phyloP scores from a whole-genome alignment of 768 basidiomycete genomes.

The Agrocybe pediades region DNA sequence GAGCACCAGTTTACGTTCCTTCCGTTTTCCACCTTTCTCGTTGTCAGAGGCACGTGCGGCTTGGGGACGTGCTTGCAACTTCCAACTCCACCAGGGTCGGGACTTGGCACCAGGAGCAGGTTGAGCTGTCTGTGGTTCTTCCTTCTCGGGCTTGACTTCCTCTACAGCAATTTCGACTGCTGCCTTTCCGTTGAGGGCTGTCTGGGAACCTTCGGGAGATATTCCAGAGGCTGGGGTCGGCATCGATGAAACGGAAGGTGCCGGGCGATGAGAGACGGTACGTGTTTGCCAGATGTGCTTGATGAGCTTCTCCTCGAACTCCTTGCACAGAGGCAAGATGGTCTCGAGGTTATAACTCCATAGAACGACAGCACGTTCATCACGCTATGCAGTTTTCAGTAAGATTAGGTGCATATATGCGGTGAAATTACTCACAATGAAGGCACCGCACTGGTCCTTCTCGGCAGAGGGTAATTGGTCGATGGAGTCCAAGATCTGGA shows the following conservation, averaged over 20 bases:
- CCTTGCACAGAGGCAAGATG: constrained; percentile 70
- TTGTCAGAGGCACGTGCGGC: constrained; percentile 27
- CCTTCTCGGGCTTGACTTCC: constrained; percentile 19
- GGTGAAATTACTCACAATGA: constrained; percentile 48
- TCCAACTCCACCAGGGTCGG: constrained; percentile 48
- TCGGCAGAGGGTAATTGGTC: constrained; percentile 70
- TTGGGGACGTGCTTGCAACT: constrained; percentile 33
- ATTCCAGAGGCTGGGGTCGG: constrained; percentile 7
- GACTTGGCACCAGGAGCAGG: constrained; percentile 21
- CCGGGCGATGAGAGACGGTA: constrained; percentile 18
- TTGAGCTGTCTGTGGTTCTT: constrained; percentile 8
- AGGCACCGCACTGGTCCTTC: constrained; percentile 89
- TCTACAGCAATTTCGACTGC: constrained; percentile 14
- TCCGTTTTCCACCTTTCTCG: constrained; percentile 39
- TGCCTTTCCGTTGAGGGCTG: constrained; percentile 38
- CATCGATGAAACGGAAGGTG: constrained; percentile 6
- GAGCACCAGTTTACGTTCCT: constrained; percentile 48
- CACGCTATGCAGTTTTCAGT: constrained; percentile 38
- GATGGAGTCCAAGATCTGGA: constrained; percentile 79
- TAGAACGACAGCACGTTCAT: constrained; percentile 77
- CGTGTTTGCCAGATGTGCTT: constrained; percentile 75
- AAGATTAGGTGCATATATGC: not conserved
- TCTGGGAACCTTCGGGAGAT: constrained; percentile 23
- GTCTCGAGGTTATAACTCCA: constrained; percentile 75
- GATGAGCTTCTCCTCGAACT: constrained; percentile 80